Evolutionary conservation across 768 basidiomycete genomes (phyloP), one percentile per base, ranked within the genome.

Genomic region (Pulveroboletus frians): DNA sequence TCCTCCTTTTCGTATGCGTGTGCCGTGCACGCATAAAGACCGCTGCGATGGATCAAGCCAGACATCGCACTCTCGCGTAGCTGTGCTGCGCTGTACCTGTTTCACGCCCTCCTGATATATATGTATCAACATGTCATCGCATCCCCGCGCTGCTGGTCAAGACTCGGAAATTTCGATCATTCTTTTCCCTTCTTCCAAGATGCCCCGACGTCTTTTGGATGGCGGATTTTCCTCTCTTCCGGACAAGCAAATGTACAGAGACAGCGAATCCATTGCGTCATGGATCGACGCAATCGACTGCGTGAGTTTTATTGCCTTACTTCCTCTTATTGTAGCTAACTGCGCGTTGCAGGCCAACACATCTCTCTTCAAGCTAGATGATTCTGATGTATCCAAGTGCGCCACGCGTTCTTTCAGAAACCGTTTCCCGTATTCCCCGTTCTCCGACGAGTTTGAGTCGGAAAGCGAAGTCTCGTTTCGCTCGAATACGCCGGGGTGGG

Each of bases 91-190:
- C 67, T 46, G 54, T 56, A 46, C 37, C 41, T 45, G 46, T 53
- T 50, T 50, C 47, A 40, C 46, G 38, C 29, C 40, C 39, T 21
- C n/a, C 45, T 39, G 46, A 36, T 39, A 40, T 44, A 53, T 52
- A 53, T 52, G 37, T 45, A 41, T 41, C 47, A 41, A n/a, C 39
- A 65, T 65, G 62, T 13, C 56, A 18, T 53, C 53, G 48, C 56
- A 45, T 55, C 48, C 46, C 31, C 58, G 46, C 54, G 39, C 66
- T 58, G 63, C 68, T 64, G 67, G 66, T 52, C 63, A 61, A 63
- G 49, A 57, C 37, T 55, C 47, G 38, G 53, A 43, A 35, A 39
- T 47, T n/a, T 14, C 43, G 13, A 41, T 56, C 42, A 26, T 62
- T 37, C 5, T 47, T 39, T 52, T 52, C 42, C 48, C 54, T 52